A percentile compares a stretch with the other conserved stretches of the same genome.
These are phyloP conservation scores for Paraglomus brasilianum DNA, from an alignment of 192 early-diverging fungal species.

Conservation along the genomic window DNA sequence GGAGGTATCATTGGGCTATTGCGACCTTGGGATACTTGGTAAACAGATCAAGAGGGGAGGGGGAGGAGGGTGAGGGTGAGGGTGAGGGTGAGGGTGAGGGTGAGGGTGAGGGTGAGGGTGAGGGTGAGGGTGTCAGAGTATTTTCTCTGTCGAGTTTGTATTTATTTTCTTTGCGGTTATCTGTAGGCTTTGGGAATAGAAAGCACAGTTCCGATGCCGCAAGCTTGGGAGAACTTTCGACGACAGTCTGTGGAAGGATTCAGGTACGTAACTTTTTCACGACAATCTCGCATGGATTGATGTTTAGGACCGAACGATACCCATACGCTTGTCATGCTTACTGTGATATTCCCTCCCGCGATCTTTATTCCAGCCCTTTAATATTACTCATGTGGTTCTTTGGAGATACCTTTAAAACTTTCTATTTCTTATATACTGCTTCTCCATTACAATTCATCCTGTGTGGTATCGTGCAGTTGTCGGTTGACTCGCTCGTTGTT, in stretches of 20 bases:
- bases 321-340: neutral
- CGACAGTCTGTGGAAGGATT: constrained; percentile 52
- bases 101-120: neutral
- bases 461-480: constrained; percentile 55
- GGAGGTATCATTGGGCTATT: constrained; percentile 32
- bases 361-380: constrained; percentile 26
- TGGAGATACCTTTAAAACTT: constrained; percentile 57
- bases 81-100: too few relatives aligned
- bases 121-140: neutral
- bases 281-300: neutral
- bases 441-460: constrained; percentile 54
- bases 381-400: constrained; percentile 51
- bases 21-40: constrained; percentile 40
- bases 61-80: neutral
- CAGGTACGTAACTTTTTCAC: constrained; percentile 18
- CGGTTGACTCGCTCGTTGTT: constrained; percentile 51
- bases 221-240: constrained; percentile 48
- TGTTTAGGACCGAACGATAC: too few relatives aligned
- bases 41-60: constrained; percentile 13
- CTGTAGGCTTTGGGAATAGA: constrained; percentile 52
- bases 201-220: constrained; percentile 59
- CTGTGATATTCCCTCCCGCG: neutral
- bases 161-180: constrained; percentile 1
- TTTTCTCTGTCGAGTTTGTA: neutral
- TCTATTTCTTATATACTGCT: constrained; percentile 52